These are phyloP conservation scores for Byssothecium circinans DNA, from an alignment of 2,329 filamentous ascomycete species.

Conservation along the genomic window DNA sequence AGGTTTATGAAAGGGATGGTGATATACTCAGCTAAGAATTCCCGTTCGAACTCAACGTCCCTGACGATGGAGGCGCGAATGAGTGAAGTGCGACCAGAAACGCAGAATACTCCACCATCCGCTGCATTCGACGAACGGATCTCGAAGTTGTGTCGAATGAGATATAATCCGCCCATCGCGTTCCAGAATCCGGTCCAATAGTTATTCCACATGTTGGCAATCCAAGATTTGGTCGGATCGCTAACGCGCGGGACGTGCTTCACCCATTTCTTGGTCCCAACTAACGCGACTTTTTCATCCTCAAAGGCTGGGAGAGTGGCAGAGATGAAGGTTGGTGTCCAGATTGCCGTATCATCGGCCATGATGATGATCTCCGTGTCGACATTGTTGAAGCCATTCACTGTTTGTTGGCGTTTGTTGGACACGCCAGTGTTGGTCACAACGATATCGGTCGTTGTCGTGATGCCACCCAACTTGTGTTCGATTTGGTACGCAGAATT, in stretches of 20 bases:
- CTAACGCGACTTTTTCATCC: conserved; percentile 19
- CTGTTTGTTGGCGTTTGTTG: conserved; percentile 24
- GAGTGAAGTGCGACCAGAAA: conserved; percentile 35
- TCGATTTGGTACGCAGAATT: conserved; percentile 12
- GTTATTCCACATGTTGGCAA: conserved; percentile 5
- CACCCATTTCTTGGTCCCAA: conserved; percentile 29
- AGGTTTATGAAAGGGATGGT: conserved; percentile 21
- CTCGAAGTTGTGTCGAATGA: conserved; percentile 41
- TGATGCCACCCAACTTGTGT: neutral
- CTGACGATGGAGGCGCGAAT: conserved; percentile 28
- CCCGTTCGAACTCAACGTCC: conserved; percentile 18
- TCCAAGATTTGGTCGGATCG: neutral
- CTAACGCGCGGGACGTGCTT: conserved; percentile 9
- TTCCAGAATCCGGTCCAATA: conserved; percentile 26
- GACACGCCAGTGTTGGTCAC: conserved; percentile 13
- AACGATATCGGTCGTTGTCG: conserved; percentile 2
- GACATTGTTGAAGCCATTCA: conserved; percentile 11
- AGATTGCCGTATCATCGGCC: conserved; percentile 24
- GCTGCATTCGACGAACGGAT: conserved; percentile 31
- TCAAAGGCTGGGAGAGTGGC: conserved; percentile 22
- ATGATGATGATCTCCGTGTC: conserved; percentile 15
- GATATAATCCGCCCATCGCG: conserved; percentile 25
- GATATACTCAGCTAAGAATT: conserved; percentile 24
- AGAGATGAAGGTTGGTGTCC: conserved; percentile 17
- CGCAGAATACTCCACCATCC: conserved; percentile 36